Percentiles rank a stretch among this genome's conserved stretches.
Conservation (phyloP, 148 eudicot genomes). For the Agrostemma githago region DNA sequence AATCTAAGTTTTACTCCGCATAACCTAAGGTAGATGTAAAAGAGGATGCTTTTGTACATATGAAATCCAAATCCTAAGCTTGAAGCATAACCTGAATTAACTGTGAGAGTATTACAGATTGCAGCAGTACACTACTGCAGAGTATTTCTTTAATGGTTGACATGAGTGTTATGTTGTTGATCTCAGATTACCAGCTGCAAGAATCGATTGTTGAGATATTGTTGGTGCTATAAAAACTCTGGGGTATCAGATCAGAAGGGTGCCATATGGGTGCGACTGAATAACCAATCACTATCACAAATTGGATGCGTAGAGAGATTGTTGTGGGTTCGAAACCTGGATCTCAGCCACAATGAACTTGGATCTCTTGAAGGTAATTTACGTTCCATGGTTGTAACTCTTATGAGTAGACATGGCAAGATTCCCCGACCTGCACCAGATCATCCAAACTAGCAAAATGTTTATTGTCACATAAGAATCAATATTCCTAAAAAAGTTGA, state of each 20-base stretch:
- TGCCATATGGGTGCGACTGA: constrained; percentile 43
- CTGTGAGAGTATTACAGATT: too few relatives aligned
- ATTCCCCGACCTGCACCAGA: too few relatives aligned
- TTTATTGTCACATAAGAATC: too few relatives aligned
- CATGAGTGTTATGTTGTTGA: constrained; percentile 2
- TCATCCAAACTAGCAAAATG: too few relatives aligned
- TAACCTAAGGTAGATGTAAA: too few relatives aligned
- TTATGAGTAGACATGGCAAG: too few relatives aligned
- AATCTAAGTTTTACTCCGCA: too few relatives aligned
- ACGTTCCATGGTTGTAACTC: background rate
- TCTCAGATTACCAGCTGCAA: constrained; percentile 52
- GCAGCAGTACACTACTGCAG: too few relatives aligned
- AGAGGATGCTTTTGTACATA: background rate
- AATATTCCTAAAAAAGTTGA: too few relatives aligned
- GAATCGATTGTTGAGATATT: constrained; percentile 42
- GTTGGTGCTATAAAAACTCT: constrained; percentile 36
- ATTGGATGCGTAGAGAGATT: constrained; percentile 48
- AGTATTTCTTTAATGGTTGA: background rate
- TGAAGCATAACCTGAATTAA: too few relatives aligned
- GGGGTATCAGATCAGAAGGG: constrained; percentile 19
- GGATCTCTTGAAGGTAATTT: constrained; percentile 58
- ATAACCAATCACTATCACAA: constrained; percentile 56
- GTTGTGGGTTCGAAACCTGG: constrained; percentile 79
- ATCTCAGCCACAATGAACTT: constrained; percentile 79
- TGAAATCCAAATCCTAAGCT: too few relatives aligned